phyloP scores from a whole-genome alignment of 768 basidiomycete genomes.

The Boletus pseudopeckii region DNA sequence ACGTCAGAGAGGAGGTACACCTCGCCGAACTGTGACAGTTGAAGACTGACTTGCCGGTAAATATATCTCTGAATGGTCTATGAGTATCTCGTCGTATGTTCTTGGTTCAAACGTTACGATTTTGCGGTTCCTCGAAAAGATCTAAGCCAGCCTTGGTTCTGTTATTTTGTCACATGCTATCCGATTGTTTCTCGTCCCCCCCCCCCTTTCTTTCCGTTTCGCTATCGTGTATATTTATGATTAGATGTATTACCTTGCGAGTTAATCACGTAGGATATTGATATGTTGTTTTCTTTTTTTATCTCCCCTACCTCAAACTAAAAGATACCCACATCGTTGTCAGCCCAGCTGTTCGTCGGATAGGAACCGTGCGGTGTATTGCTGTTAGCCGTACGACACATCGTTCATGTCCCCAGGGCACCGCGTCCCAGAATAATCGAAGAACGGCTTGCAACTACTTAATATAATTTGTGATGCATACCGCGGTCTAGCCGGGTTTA shows the following conservation, averaged over 20 bases:
- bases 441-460: no score
- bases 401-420: no score
- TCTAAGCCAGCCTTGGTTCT: slow-evolving; percentile 9
- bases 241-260: slow-evolving; percentile 13
- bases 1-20: slow-evolving; percentile 21
- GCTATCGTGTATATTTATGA: slow-evolving; percentile 18
- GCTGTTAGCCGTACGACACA: background rate
- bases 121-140: background rate
- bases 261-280: slow-evolving; percentile 10
- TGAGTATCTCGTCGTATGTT: slow-evolving; percentile 1
- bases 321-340: slow-evolving; percentile 6
- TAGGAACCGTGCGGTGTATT: background rate
- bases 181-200: slow-evolving; percentile 9
- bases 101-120: background rate
- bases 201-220: background rate
- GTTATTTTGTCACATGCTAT: slow-evolving; percentile 18
- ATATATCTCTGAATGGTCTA: background rate
- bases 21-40: slow-evolving; percentile 17
- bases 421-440: no score
- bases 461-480: no score
- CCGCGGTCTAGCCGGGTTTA: slow-evolving; percentile 6
- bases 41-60: slow-evolving; percentile 19
- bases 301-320: background rate
- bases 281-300: background rate
- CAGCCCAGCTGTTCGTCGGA: background rate